phyloP scores from a whole-genome alignment of 371 early-diverging fungal species.

The Amoeboaphelidium occidentale region DNA sequence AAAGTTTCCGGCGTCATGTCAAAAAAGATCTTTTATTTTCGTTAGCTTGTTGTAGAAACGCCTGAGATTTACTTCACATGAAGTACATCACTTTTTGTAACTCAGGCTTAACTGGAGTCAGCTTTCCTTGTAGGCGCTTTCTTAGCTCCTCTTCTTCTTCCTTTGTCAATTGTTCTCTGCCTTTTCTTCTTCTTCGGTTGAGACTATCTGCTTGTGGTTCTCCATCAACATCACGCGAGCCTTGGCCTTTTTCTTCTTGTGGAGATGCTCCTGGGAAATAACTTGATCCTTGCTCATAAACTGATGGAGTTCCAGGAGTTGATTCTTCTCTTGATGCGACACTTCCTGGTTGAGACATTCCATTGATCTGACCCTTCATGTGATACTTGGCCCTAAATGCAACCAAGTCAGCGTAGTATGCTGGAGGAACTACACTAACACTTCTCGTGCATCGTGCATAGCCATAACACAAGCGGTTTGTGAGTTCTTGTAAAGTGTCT shows the following conservation, averaged over 20 bases:
- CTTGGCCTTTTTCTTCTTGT: not conserved
- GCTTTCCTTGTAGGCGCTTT: not conserved
- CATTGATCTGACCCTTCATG: not conserved
- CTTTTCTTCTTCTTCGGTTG: not conserved
- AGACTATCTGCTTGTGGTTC: not conserved
- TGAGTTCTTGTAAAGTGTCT: slow-evolving; percentile 48
- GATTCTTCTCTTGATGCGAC: too few species aligned
- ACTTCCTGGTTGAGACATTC: too few species aligned
- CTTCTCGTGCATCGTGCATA: slow-evolving; percentile 61
- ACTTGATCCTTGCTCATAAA: not conserved
- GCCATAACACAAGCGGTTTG: slow-evolving; percentile 64
- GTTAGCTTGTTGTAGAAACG: too few species aligned
- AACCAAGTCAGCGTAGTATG: slow-evolving; percentile 70
- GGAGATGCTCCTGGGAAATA: not conserved
- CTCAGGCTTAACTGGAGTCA: slow-evolving; percentile 15
- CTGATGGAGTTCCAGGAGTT: not conserved
- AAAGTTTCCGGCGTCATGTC: too few species aligned
- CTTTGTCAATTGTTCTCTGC: not conserved
- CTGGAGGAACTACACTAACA: slow-evolving; percentile 55
- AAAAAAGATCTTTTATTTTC: too few species aligned
- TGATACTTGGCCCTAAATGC: slow-evolving; percentile 12
- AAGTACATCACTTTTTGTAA: slow-evolving; percentile 30
- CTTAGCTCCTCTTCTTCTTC: not conserved
- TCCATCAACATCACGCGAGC: too few species aligned
- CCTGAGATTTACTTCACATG: slow-evolving; percentile 23